Evolutionary conservation across 2,329 filamentous ascomycete species (phyloP).

Genomic region (Cytospora schulzeri): DNA sequence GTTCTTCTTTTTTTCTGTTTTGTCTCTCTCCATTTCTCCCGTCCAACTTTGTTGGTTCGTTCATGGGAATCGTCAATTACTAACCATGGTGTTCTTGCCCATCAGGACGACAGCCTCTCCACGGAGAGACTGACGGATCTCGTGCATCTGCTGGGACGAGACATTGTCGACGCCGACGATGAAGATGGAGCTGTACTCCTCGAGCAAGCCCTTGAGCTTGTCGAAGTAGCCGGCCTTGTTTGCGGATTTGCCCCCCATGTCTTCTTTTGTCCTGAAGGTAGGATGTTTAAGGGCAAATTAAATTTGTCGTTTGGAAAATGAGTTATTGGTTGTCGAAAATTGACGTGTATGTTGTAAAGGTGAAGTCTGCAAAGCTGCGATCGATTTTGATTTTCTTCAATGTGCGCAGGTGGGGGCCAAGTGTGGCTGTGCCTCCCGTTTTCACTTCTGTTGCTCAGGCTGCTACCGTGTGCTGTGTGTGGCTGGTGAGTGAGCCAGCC

Average conservation of each 20-base stretch:
- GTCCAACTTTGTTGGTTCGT: neutral
- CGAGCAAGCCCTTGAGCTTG: conserved; percentile 96
- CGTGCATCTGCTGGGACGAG: conserved; percentile 99
- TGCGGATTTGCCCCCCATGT: conserved; percentile 96
- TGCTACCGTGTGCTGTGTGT: neutral
- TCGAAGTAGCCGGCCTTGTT: conserved; percentile 99
- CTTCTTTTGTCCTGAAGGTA: conserved; percentile 91
- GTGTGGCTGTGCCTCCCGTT: conserved; percentile 21
- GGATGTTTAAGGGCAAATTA: conserved; percentile 91
- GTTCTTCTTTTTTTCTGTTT: neutral
- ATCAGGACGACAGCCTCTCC: conserved; percentile 93
- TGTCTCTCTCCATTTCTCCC: neutral
- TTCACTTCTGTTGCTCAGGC: neutral
- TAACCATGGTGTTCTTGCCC: conserved; percentile 99
- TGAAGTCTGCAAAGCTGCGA: neutral
- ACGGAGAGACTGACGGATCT: conserved; percentile 92
- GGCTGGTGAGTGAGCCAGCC: conserved; percentile 1
- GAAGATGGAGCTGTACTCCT: conserved; percentile 97
- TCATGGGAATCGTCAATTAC: conserved; percentile 37
- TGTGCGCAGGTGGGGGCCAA: conserved; percentile 7
- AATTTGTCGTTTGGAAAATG: conserved; percentile 10
- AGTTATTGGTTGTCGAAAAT: conserved; percentile 28
- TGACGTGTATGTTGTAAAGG: conserved; percentile 23
- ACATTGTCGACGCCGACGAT: conserved; percentile 99
- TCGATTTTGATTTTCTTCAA: conserved; percentile 23